These are phyloP conservation scores for Athelia psychrophila DNA, from an alignment of 1,284 basidiomycete species.

Conservation along the genomic window DNA sequence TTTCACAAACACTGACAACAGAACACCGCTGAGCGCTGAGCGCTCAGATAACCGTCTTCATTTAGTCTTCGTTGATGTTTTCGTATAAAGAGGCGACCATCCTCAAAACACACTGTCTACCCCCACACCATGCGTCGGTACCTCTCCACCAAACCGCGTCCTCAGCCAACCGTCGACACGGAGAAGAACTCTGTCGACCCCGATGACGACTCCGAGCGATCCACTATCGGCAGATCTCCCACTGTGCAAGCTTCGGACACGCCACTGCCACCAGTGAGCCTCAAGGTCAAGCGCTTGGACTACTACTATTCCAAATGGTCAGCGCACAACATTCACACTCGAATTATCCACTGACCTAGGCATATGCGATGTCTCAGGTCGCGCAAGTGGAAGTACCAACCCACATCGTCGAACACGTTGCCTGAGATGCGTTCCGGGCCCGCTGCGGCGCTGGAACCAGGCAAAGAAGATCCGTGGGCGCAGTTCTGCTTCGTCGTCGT, in stretches of 20 bases:
- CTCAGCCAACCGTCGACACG: not conserved
- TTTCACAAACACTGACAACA: no score
- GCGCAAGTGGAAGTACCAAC: not conserved
- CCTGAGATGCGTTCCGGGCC: not conserved
- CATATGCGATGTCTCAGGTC: no score
- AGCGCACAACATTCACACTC: constrained; percentile 45
- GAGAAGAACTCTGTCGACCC: constrained; percentile 1
- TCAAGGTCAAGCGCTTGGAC: constrained; percentile 57
- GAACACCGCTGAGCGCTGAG: no score
- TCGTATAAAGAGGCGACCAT: no score
- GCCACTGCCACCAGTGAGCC: constrained; percentile 35
- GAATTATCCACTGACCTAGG: constrained; percentile 57
- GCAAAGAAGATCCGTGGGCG: not conserved
- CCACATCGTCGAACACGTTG: not conserved
- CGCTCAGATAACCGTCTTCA: no score
- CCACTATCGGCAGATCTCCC: constrained; percentile 23
- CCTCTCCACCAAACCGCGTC: constrained; percentile 17
- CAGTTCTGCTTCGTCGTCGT: constrained; percentile 34
- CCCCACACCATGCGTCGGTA: constrained; percentile 24
- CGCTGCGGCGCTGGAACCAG: not conserved
- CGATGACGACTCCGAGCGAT: constrained; percentile 25
- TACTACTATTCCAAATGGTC: constrained; percentile 55
- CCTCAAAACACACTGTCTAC: constrained; percentile 1
- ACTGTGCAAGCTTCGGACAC: constrained; percentile 30
- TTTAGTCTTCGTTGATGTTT: no score